These are phyloP conservation scores for Xylariaceae sp. DNA, from an alignment of 2,329 filamentous ascomycete species.

Conservation along the genomic window DNA sequence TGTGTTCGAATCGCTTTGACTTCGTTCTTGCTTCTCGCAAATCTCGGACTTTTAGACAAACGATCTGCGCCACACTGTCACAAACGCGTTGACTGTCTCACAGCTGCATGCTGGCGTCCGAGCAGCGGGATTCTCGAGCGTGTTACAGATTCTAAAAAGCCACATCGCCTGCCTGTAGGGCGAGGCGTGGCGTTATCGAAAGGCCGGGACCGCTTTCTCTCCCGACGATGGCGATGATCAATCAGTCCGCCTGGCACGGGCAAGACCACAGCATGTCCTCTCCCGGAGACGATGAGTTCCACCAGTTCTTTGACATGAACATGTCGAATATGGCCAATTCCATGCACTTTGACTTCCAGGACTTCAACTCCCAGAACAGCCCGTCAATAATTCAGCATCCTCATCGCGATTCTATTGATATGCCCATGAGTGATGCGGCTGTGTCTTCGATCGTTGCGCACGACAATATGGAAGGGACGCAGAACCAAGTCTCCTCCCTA, in stretches of 20 bases:
- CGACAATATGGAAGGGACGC: slow-evolving; percentile 35
- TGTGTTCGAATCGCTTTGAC: neutral
- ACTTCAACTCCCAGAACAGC: slow-evolving; percentile 42
- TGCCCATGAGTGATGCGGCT: slow-evolving; percentile 45
- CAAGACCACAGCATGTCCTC: slow-evolving; percentile 51
- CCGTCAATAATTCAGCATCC: slow-evolving; percentile 38
- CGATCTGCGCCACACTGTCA: neutral
- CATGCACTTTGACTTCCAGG: slow-evolving; percentile 56
- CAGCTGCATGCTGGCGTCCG: neutral
- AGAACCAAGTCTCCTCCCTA: slow-evolving; percentile 45
- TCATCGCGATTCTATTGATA: slow-evolving; percentile 42
- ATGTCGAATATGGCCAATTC: slow-evolving; percentile 50
- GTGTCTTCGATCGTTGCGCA: slow-evolving; percentile 35
- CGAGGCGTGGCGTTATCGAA: slow-evolving; percentile 6
- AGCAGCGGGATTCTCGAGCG: neutral
- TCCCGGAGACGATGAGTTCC: slow-evolving; percentile 55
- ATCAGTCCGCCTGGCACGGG: slow-evolving; percentile 49
- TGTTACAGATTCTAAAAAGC: slow-evolving; percentile 5
- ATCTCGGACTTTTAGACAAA: neutral
- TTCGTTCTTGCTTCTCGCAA: neutral
- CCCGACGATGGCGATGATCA: slow-evolving; percentile 43
- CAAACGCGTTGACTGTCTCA: neutral
- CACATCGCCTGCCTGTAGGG: slow-evolving; percentile 2
- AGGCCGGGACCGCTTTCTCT: slow-evolving; percentile 1
- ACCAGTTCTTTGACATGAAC: slow-evolving; percentile 57